Evolutionary conservation across 306 rosid species (phyloP).

Genomic region (Cicer chorassanicum): DNA sequence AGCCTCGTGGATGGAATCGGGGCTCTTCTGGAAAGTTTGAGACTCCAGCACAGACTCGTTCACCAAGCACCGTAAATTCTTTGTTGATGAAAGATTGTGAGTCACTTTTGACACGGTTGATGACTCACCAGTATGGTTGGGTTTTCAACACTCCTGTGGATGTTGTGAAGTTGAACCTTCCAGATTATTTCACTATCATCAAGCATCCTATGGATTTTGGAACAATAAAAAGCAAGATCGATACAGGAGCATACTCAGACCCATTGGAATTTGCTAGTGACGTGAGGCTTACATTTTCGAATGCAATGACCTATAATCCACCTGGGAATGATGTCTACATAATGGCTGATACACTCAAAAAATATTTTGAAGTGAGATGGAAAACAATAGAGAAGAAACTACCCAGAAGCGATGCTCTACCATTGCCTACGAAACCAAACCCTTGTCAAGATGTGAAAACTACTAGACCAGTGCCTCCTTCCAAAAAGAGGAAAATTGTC

Average conservation of each 20-base stretch:
- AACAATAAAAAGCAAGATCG: constrained; percentile 63
- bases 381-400: constrained; percentile 76
- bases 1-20: constrained; percentile 59
- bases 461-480: constrained; percentile 55
- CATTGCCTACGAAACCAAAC: constrained; percentile 49
- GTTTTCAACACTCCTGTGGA: constrained; percentile 81
- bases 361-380: constrained; percentile 80
- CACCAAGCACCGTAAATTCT: constrained; percentile 50
- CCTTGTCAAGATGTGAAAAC: constrained; percentile 48
- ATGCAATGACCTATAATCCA: constrained; percentile 91
- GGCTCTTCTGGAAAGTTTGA: constrained; percentile 63
- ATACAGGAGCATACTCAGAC: constrained; percentile 56
- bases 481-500: constrained; percentile 68
- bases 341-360: constrained; percentile 74
- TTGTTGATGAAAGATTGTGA: constrained; percentile 80
- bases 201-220: constrained; percentile 92
- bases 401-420: constrained; percentile 51
- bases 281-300: constrained; percentile 71
- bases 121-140: constrained; percentile 69
- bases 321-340: constrained; percentile 67
- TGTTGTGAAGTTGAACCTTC: constrained; percentile 72
- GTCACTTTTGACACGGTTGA: constrained; percentile 63
- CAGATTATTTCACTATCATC: constrained; percentile 72
- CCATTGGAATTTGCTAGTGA: constrained; percentile 69
- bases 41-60: constrained; percentile 45